Evolutionary conservation across 768 basidiomycete genomes (phyloP), one percentile per base, ranked within the genome.

Genomic region (Clavaria fumosa): DNA sequence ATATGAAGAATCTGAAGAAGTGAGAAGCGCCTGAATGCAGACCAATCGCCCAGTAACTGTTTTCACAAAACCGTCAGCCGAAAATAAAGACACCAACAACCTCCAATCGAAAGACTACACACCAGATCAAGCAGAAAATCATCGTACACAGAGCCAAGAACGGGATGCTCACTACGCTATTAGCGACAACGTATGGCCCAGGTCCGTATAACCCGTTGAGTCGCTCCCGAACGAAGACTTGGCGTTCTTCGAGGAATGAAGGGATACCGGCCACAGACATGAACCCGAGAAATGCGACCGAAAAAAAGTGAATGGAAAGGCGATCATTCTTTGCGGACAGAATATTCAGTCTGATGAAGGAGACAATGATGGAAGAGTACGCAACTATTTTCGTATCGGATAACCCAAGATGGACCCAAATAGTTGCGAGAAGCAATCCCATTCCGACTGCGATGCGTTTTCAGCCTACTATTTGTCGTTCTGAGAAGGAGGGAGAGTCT

Each of bases 211-310:
- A 50, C 1, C 73, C 75, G 44, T 77, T 77, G 30, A 62, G 62
- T 3, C 61, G 52, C 52, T 77, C 75, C 18, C 71, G 66, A 34
- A 63, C 56, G 49, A 70, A 77, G 0, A 73, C 70, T 4, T 66
- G 49, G 12, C 72, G 64, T 48, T 75, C 70, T 73, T 19, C 64
- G 49, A 0, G 22, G 26, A 38, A 38, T 2, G 37, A 50, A 2
- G 72, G 74, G 27, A 75, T 73, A 14, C 72, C 72, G 17, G 72
- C 71, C 3, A 75, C 72, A 55, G 62, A 36, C 40, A 65, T 61
- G 40, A 68, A 69, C 1, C 62, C 63, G 4, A 72, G 45, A 50
- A 71, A 72, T 0, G 72, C 72, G 14, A 70, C 69, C 31, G 64
- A 63, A 51, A 64, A 75, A 50, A 75, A 76, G 44, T 67, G 9